phyloP scores from a whole-genome alignment of 1,284 basidiomycete genomes.

The Ceratorhiza oryzae-sativae region DNA sequence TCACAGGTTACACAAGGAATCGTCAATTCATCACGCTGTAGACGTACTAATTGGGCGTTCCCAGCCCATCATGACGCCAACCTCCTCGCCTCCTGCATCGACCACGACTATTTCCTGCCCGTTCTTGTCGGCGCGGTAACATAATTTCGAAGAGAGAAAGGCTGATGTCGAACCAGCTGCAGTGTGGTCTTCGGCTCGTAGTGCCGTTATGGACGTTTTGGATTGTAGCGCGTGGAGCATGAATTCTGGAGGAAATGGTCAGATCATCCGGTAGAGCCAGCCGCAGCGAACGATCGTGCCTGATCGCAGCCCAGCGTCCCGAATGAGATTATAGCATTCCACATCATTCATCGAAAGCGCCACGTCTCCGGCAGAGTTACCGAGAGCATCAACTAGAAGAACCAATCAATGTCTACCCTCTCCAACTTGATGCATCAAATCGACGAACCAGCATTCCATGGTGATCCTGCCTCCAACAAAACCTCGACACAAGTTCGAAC shows the following conservation, averaged over 20 bases:
- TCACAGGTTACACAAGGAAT: conserved; percentile 6
- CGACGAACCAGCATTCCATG: conserved; percentile 84
- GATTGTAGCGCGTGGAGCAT: conserved; percentile 51
- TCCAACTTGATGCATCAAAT: conserved; percentile 44
- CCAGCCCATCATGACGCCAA: conserved; percentile 98
- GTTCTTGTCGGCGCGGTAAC: conserved; percentile 72
- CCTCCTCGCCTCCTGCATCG: conserved; percentile 71
- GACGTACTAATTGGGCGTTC: conserved; percentile 77
- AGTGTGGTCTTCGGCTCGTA: conserved; percentile 66
- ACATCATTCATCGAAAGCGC: conserved; percentile 83
- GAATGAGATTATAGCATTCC: conserved; percentile 74
- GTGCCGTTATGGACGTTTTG: conserved; percentile 58
- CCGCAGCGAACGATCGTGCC: conserved; percentile 56
- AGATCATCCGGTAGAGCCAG: background rate
- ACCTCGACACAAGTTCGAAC: conserved; percentile 55
- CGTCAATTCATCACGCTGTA: background rate
- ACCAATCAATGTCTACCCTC: background rate
- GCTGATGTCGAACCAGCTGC: conserved; percentile 76
- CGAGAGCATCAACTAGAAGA: conserved; percentile 72
- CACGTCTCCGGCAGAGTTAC: conserved; percentile 87
- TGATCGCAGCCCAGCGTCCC: conserved; percentile 86
- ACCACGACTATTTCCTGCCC: conserved; percentile 86
- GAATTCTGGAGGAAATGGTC: background rate
- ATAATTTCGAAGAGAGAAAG: conserved; percentile 77
- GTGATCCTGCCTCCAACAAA: conserved; percentile 81